These are phyloP conservation scores for Pyricularia sp. DNA, from an alignment of 2,329 filamentous ascomycete genomes.

Conservation along the genomic window DNA sequence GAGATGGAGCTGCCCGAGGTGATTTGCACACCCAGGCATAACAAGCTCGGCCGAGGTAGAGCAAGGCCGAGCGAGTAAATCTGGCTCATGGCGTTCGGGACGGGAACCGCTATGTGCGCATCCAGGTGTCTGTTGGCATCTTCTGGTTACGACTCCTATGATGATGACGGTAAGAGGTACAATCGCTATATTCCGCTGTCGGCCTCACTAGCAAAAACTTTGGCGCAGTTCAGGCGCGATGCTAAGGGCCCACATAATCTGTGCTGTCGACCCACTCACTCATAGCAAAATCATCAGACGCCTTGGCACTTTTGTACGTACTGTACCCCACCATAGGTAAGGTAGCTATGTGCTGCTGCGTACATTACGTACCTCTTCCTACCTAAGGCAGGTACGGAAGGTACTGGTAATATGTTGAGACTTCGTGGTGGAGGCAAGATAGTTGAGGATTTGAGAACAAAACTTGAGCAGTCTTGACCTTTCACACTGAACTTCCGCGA, in stretches of 20 bases:
- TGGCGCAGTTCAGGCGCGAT: not conserved
- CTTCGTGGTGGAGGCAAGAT: not conserved
- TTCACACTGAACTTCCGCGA: not conserved
- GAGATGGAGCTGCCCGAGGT: not conserved
- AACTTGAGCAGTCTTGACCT: not conserved
- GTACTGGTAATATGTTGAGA: not conserved
- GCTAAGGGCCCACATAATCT: not conserved
- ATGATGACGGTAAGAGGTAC: not conserved
- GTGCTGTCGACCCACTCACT: not conserved
- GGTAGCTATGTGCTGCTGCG: not conserved
- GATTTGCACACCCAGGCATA: not conserved
- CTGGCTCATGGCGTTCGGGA: not conserved
- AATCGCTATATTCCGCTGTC: not conserved
- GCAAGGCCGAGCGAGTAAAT: not conserved
- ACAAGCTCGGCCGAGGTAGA: not conserved
- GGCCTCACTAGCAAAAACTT: not conserved
- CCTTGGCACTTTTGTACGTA: not conserved
- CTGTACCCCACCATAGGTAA: not conserved
- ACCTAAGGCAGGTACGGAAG: not conserved
- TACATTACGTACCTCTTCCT: not conserved
- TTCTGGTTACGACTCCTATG: not conserved
- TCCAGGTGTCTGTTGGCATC: not conserved
- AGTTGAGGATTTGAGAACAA: not conserved
- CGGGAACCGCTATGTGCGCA: not conserved
- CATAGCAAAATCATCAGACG: not conserved